A percentile compares a stretch with the other conserved stretches of the same genome.
phyloP scores from a whole-genome alignment of 2,329 filamentous ascomycete genomes.

The Xylaria arbuscula region DNA sequence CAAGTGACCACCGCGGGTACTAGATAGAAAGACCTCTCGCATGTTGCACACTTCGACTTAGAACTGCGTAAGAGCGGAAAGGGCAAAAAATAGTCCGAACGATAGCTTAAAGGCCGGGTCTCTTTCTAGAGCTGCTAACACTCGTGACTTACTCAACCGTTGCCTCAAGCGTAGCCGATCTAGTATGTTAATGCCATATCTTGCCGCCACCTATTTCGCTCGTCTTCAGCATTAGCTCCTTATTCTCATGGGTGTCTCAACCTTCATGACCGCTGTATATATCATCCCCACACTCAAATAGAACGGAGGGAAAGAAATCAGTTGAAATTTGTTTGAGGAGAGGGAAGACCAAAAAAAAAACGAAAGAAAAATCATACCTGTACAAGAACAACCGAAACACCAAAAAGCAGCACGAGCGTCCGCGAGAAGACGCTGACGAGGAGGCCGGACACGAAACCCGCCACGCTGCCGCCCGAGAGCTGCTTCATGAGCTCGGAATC shows the following conservation, averaged over 20 bases:
- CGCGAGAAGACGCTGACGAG: conserved; percentile 77
- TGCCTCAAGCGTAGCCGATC: conserved; percentile 49
- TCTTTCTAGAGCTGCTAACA: conserved; percentile 63
- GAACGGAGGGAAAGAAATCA: background rate
- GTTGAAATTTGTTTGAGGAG: background rate
- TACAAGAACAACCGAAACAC: conserved; percentile 70
- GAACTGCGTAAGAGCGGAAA: conserved; percentile 72
- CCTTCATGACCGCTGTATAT: background rate
- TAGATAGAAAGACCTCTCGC: conserved; percentile 16
- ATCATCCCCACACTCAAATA: background rate
- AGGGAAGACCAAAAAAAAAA: background rate
- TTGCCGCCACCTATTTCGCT: conserved; percentile 48
- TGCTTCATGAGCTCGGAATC: conserved; percentile 57
- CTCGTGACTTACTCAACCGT: conserved; percentile 52
- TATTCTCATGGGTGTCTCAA: no score
- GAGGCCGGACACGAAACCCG: conserved; percentile 71
- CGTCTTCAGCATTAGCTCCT: conserved; percentile 16
- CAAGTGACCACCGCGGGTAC: conserved; percentile 2
- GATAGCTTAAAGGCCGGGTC: conserved; percentile 74
- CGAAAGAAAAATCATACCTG: conserved; percentile 60
- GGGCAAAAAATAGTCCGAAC: conserved; percentile 77
- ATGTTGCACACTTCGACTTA: conserved; percentile 30
- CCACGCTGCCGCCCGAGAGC: conserved; percentile 65
- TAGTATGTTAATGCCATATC: conserved; percentile 51
- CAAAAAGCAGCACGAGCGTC: conserved; percentile 74